Evolutionary conservation across 257 asterid genomes (phyloP), one percentile per base, ranked within the genome.

Genomic region (Mitragyna speciosa): DNA sequence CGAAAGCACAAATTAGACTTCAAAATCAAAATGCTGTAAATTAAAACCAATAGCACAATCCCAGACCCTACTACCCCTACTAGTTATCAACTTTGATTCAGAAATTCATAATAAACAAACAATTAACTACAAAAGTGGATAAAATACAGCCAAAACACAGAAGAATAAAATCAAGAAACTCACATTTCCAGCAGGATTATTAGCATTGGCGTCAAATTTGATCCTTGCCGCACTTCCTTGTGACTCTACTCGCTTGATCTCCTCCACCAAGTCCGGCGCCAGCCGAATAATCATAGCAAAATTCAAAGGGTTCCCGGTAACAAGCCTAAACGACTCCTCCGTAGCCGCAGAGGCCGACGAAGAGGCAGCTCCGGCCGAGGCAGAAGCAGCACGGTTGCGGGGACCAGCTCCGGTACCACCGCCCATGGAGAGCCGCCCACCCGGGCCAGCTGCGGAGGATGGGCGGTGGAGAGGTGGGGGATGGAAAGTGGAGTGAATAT

Each of bases 161-260:
- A 1, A 51, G n/a, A 66, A 26, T 72, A 77, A 30, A 80, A 81
- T 80, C 77, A 47, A 73, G 58, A 69, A 61, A 89, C 99, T 90
- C 91, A 96, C 99, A 81, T 96, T 96, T 65, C 92, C 99, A 45
- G 72, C 75, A 15, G 91, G 79, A 78, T 89, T 92, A 78, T 88
- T 91, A 59, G 96, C 92, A 91, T 89, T 87, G 83, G 89, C 91
- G 79, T 91, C 97, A 83, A 96, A 96, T 87, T 91, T 96, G 80
- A 96, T 94, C 83, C 91, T 89, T 75, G 95, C 92, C 33, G 76
- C 70, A 20, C 87, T 89, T 30, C 99, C 98, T 76, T 87, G 89
- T 12, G 90, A 88, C 93, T 92, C 99, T 83, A 87, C 93, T 79
- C 94, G 95, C 92, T 89, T 96, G 96, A 96, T 96, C 98, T 96